Base-by-base conservation (phyloP, 2,329 filamentous ascomycete species). In the Corinectria fuckeliana region DNA sequence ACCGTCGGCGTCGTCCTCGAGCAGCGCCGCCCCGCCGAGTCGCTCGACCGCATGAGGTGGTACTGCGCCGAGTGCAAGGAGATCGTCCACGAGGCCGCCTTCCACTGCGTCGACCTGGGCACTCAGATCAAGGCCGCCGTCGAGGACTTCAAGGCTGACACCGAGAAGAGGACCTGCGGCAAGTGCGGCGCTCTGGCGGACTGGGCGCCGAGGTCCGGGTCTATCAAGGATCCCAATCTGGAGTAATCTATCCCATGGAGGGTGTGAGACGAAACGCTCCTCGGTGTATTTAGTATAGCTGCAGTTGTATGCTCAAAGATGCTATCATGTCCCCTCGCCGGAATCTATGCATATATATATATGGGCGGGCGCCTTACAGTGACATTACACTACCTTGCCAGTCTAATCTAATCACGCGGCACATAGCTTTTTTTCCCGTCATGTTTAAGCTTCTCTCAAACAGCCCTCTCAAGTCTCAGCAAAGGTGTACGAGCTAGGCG, bases 1-100 rank as follows among this genome's bases (percentile, higher is more conserved):
- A 97, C 94, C 0, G 92, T 98, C n/a, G 94, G 94, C 28, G 83
- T 98, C 49, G 94, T 98, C 30, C 82, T 98, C 58, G 94, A 98
- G 82, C 92, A 96, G 81, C 86, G 86, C 38, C 83, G 95, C 10
- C 91, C 91, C 0, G 78, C 83, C 36, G 86, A 77, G 4, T 88
- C 86, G 25, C 65, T 93, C 57, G 94, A 98, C 81, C 84, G 85
- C 56, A 85, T 98, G 85, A 82, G 92, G 64, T 98, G 93, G 94
- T 98, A 98, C 79, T 98, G 95, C 78, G 78, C 78, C 50, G 65
- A 82, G 67, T 96, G 93, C 61, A 78, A 81, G 13, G 82, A 83
- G 56, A 77, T 93, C 64, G 93, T 98, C 6, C 90, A 96, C 77
- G 93, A 98, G 81, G 90, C 88, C 41, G 81, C 84, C 10, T 98